These are phyloP conservation scores for Diaporthe eres DNA, from an alignment of 2,329 filamentous ascomycete genomes.

Conservation along the genomic window DNA sequence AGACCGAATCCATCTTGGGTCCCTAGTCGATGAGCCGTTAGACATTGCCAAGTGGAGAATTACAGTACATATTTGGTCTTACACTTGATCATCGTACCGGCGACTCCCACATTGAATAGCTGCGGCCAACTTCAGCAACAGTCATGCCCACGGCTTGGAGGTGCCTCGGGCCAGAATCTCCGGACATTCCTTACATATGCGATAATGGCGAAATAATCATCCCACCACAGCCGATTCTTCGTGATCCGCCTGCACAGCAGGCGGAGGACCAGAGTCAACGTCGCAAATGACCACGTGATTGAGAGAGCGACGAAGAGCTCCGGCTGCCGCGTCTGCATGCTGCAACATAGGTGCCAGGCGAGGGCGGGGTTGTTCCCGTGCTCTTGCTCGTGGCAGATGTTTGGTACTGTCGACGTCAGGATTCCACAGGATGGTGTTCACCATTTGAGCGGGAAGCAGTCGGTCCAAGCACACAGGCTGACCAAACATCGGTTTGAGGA, in stretches of 20 bases:
- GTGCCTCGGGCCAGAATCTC: background rate
- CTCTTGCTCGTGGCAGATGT: background rate
- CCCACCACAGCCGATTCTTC: constrained; percentile 26
- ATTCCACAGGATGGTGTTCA: background rate
- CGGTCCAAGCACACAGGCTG: background rate
- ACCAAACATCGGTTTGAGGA: background rate
- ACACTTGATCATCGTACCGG: constrained; percentile 11
- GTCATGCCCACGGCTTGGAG: background rate
- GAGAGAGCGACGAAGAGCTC: constrained; percentile 21
- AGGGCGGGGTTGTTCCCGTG: background rate
- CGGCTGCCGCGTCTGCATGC: constrained; percentile 18
- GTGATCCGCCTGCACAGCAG: background rate
- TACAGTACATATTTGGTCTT: background rate
- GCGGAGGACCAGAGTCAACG: background rate
- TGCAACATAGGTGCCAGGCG: background rate
- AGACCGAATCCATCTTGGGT: constrained; percentile 7
- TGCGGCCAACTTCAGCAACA: background rate
- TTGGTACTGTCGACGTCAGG: background rate
- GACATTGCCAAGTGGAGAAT: too few species aligned
- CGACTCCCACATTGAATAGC: constrained; percentile 6
- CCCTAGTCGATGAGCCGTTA: background rate
- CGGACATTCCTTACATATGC: constrained; percentile 2
- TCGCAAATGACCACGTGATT: constrained; percentile 15
- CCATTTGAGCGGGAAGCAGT: background rate
- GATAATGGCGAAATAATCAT: constrained; percentile 9